Base-by-base conservation (phyloP, 257 asterid genomes). In the Solanum chmielewskii region DNA sequence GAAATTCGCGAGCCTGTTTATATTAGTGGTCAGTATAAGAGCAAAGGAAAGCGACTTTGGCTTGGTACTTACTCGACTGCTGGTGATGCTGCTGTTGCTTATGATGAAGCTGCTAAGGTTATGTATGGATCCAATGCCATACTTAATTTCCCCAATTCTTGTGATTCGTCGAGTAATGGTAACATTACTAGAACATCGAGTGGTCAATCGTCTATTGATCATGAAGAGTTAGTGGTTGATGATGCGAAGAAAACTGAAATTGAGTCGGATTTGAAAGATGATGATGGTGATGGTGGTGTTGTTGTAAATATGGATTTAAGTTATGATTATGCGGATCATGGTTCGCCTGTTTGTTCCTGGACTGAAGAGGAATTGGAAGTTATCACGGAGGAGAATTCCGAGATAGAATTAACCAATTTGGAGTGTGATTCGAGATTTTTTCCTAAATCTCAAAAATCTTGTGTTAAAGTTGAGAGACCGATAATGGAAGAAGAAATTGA, bases 61-160 rank as follows among this genome's bases (percentile, higher is more conserved):
- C 89, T 90, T 0, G 92, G 92, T 5, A 88, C 90, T 0, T 90
- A 89, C 13, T n/a, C 47, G 1, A 88, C 89, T 1, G 86, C 92
- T 14, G 6, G 33, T 47, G 91, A 90, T 11, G 92, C 90, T 64
- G 92, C 92, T 39, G 42, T 52, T 41, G 85, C 88, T 23, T 90
- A 90, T 69, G 92, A 90, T 73, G 71, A 85, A 82, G 90, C 91
- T 62, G 92, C 92, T 7, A 87, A 47, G 39, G 59, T 37, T 15
- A 75, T 90, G 76, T 83, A 89, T 66, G 92, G 91, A 23, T 52
- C 86, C 20, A 66, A 68, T 64, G 91, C 92, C 62, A 49, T 87
- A 7, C 68, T 89, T 7, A 90, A 90, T 62, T 89, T 90, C 76
- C 89, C 91, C 0, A 11, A 71, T 39, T 80, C 31, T 41, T 15